phyloP scores from a whole-genome alignment of 2,329 filamentous ascomycete species.

The Ophiocordyceps camponoti-rufipedis region DNA sequence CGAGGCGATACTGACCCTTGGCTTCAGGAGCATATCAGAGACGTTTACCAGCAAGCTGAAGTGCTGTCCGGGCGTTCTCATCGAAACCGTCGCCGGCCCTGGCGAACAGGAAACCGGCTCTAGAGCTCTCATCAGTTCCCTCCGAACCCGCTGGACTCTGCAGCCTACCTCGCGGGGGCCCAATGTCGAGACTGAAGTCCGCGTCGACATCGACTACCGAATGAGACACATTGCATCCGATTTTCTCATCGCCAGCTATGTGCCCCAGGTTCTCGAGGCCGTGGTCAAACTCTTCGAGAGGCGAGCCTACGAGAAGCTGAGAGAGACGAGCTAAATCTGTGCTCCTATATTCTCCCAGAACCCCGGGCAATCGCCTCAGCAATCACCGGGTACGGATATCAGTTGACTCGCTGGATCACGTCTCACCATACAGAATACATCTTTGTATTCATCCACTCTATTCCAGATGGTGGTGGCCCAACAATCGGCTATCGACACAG shows the following conservation, averaged over 20 bases:
- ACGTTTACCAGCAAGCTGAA: constrained; percentile 64
- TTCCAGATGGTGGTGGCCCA: too few relatives aligned
- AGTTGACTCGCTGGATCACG: too few relatives aligned
- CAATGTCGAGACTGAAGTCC: constrained; percentile 43
- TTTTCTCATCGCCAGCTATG: constrained; percentile 46
- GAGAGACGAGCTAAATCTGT: background rate
- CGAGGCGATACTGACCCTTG: constrained; percentile 62
- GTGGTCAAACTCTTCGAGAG: constrained; percentile 93
- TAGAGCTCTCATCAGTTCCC: constrained; percentile 39
- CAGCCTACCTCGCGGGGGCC: constrained; percentile 18
- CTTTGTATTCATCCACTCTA: too few relatives aligned
- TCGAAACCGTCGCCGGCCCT: constrained; percentile 59
- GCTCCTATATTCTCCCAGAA: too few relatives aligned
- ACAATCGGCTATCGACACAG: too few relatives aligned
- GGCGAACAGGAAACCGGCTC: constrained; percentile 9
- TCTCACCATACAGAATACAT: too few relatives aligned
- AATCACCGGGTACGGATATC: too few relatives aligned
- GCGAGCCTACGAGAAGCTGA: constrained; percentile 31
- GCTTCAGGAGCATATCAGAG: constrained; percentile 72
- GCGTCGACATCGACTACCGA: constrained; percentile 59
- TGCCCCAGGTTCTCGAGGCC: constrained; percentile 64
- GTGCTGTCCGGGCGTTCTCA: constrained; percentile 53
- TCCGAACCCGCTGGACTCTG: constrained; percentile 54
- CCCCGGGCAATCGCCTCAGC: too few relatives aligned
- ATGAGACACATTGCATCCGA: constrained; percentile 84